Evolutionary conservation across 2,329 filamentous ascomycete species (phyloP), one percentile per base, ranked within the genome.

Genomic region (Coniella vitis): DNA sequence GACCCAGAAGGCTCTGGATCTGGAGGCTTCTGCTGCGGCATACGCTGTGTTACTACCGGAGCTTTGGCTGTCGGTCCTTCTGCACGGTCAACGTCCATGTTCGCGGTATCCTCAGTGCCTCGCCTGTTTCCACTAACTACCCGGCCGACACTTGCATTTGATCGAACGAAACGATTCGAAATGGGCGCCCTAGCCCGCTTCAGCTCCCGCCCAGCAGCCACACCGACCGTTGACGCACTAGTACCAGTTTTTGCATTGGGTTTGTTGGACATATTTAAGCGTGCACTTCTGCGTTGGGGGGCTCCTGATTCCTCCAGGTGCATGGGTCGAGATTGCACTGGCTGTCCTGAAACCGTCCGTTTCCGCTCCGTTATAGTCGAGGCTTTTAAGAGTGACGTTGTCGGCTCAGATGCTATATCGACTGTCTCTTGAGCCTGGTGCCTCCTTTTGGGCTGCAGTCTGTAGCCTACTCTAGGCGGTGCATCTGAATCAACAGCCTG

Each of bases 51-150:
- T n/a, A 55, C 48, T 3, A 66, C 60, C 12, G 55, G 54, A 49
- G 78, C 75, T 53, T 70, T 76, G 10, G 65, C 54, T 47, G 72
- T 69, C 4, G 70, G 66, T 22, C 64, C 63, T 56, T 90, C 86
- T 57, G 80, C 85, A 17, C 78, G 72, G 53, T 93, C 85, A 31
- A 83, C 65, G 48, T 91, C 86, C 69, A 83, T 78, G 35, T 73
- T 72, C 20, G 39, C 25, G 52, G 85, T 81, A 45, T 86, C 78
- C 41, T 83, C 78, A 19, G 77, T 54, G 3, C 83, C 83, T 63
- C 93, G 96, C 50, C 90, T 79, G 63, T 93, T 95, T 19, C 90
- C 90, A 63, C 90, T 95, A 38, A 95, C 88, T 48, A 91, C 87
- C 58, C 90, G 81, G 16, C 89, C 88, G 35, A 94, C 87, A 47